Evolutionary conservation across 2,329 filamentous ascomycete genomes (phyloP).

Genomic region (Aspergillus fructus): DNA sequence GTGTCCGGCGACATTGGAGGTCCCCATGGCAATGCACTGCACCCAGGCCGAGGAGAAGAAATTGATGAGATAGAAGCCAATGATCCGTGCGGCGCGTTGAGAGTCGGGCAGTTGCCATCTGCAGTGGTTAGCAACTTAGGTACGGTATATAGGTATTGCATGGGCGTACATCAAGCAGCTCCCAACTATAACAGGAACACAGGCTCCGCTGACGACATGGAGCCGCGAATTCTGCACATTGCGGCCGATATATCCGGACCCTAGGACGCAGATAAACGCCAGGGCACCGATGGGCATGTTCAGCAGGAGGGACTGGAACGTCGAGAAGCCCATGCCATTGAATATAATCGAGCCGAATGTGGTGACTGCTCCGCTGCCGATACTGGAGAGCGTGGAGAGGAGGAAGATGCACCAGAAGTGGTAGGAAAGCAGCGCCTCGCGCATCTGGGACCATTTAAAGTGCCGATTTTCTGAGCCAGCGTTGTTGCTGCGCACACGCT

Average conservation of each 20-base stretch:
- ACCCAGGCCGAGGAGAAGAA: slow-evolving; percentile 14
- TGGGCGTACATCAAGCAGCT: slow-evolving; percentile 9
- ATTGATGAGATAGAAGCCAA: slow-evolving; percentile 13
- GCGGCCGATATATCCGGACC: slow-evolving; percentile 10
- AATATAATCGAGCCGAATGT: slow-evolving; percentile 15
- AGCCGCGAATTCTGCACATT: slow-evolving; percentile 7
- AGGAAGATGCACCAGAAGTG: slow-evolving; percentile 11
- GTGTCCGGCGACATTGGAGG: slow-evolving; percentile 14
- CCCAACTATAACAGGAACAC: slow-evolving; percentile 12
- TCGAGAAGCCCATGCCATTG: slow-evolving; percentile 11
- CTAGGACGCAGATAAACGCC: slow-evolving; percentile 10
- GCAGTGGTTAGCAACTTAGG: neutral
- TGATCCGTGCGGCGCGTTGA: slow-evolving; percentile 6
- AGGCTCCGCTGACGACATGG: slow-evolving; percentile 6
- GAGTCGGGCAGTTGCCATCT: slow-evolving; percentile 13
- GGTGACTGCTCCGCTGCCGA: slow-evolving; percentile 4
- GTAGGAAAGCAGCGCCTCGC: slow-evolving; percentile 3
- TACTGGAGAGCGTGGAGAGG: slow-evolving; percentile 5
- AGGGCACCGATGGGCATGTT: slow-evolving; percentile 11
- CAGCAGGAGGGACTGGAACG: slow-evolving; percentile 8
- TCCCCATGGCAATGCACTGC: slow-evolving; percentile 14
- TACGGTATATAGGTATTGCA: no score
- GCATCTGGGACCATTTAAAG: slow-evolving; percentile 8
- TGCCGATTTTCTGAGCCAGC: slow-evolving; percentile 6
- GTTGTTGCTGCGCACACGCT: slow-evolving; percentile 9